Evolutionary conservation across 768 basidiomycete genomes (phyloP).

Genomic region (Xanthoconium stramineum): DNA sequence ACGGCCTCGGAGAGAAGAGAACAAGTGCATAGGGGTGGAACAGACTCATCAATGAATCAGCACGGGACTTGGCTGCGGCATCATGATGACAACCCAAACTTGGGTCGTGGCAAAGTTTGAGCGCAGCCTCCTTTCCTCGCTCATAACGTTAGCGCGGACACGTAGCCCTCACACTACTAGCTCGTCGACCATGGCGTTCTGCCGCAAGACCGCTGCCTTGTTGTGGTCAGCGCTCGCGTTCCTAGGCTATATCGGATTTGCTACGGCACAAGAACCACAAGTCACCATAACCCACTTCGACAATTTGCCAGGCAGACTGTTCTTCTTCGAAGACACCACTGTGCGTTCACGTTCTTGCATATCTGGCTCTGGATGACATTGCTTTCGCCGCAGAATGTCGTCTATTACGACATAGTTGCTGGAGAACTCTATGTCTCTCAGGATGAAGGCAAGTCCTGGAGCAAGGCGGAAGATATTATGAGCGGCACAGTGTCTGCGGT

Average conservation of each 20-base stretch:
- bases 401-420: conserved; percentile 74
- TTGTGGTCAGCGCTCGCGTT: conserved; percentile 26
- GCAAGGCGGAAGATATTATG: conserved; percentile 46
- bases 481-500: conserved; percentile 64
- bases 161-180: conserved; percentile 9
- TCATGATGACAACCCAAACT: background rate
- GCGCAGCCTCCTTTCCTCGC: conserved; percentile 4
- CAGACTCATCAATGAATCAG: too few relatives aligned
- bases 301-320: conserved; percentile 71
- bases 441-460: conserved; percentile 84
- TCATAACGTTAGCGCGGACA: conserved; percentile 8
- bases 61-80: too few relatives aligned
- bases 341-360: conserved; percentile 47
- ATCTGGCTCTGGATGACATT: background rate
- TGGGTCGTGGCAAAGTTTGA: conserved; percentile 14
- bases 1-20: too few relatives aligned
- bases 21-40: too few relatives aligned
- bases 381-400: conserved; percentile 45
- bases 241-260: conserved; percentile 19
- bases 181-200: conserved; percentile 28
- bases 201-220: conserved; percentile 26
- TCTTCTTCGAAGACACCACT: conserved; percentile 91
- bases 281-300: conserved; percentile 53
- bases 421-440: conserved; percentile 74
- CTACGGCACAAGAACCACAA: conserved; percentile 45